These are phyloP conservation scores for Akanthomyces uredinophilus DNA, from an alignment of 2,329 filamentous ascomycete species.

Conservation along the genomic window DNA sequence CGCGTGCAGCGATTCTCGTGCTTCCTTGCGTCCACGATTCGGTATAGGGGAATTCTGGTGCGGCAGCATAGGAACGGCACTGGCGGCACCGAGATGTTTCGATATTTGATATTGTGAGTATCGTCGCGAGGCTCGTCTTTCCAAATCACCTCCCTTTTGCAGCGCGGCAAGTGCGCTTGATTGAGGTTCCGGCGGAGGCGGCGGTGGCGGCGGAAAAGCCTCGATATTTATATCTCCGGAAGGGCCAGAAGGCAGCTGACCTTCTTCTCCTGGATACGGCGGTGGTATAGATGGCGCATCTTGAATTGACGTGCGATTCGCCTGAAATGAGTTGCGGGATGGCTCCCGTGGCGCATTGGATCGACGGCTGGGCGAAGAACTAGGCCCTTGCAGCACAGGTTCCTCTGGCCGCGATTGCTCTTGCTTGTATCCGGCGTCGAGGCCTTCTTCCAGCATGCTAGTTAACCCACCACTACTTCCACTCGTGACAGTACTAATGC, in stretches of 20 bases:
- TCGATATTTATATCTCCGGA: constrained; percentile 50
- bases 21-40: constrained; percentile 73
- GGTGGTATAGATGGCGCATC: constrained; percentile 64
- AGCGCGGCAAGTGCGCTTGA: constrained; percentile 87
- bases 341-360: constrained; percentile 46
- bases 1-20: constrained; percentile 75
- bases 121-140: constrained; percentile 83
- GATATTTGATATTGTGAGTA: constrained; percentile 97
- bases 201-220: constrained; percentile 66
- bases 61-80: constrained; percentile 81
- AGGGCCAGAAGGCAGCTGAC: constrained; percentile 41
- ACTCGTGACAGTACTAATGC: constrained; percentile 54
- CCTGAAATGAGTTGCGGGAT: constrained; percentile 44
- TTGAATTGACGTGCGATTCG: constrained; percentile 65
- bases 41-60: constrained; percentile 77
- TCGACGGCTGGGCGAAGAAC: constrained; percentile 43
- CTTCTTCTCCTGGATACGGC: constrained; percentile 62
- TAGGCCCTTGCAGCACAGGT: constrained; percentile 24
- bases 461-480: constrained; percentile 51
- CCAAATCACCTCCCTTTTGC: constrained; percentile 86
- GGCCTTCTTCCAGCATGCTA: constrained; percentile 54
- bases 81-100: constrained; percentile 80
- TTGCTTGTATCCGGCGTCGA: constrained; percentile 48
- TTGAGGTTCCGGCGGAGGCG: constrained; percentile 64
- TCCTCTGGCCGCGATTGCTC: constrained; percentile 30